phyloP scores from a whole-genome alignment of 257 asterid genomes.

The Echites panduratus region DNA sequence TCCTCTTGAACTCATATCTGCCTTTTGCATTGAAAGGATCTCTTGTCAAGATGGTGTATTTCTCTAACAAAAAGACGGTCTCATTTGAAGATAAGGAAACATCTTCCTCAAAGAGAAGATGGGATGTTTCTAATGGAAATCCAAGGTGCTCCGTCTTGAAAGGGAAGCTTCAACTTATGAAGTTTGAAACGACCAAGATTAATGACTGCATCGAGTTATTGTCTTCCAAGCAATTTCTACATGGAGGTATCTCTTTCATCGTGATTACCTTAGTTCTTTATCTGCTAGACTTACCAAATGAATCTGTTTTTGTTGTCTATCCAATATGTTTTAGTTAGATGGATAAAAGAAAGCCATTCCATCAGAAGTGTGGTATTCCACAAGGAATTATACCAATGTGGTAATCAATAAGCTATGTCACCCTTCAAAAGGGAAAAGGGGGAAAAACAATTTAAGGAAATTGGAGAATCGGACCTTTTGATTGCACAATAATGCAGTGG shows the following conservation, averaged over 20 bases:
- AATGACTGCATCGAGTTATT: conserved; percentile 37
- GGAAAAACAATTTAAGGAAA: background rate
- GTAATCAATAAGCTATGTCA: background rate
- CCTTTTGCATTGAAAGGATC: conserved; percentile 45
- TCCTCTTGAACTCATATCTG: background rate
- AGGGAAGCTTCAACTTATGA: conserved; percentile 37
- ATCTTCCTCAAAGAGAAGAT: conserved; percentile 9
- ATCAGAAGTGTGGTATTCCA: background rate
- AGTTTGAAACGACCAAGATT: conserved; percentile 42
- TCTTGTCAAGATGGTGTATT: conserved; percentile 73
- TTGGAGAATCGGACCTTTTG: background rate
- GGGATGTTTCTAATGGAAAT: conserved; percentile 25
- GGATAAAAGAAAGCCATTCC: background rate
- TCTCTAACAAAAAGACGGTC: conserved; percentile 32
- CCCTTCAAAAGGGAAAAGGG: background rate
- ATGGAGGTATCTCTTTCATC: conserved; percentile 25
- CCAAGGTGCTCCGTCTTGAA: conserved; percentile 15
- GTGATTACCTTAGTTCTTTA: background rate
- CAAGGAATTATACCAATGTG: background rate
- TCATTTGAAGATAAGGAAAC: conserved; percentile 22
- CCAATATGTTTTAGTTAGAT: background rate
- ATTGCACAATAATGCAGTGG: background rate
- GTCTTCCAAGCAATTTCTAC: conserved; percentile 33
- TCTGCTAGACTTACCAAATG: background rate
- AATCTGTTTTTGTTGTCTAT: background rate